Conservation (phyloP, 257 asterid genomes). For the Ilex aquifolium region DNA sequence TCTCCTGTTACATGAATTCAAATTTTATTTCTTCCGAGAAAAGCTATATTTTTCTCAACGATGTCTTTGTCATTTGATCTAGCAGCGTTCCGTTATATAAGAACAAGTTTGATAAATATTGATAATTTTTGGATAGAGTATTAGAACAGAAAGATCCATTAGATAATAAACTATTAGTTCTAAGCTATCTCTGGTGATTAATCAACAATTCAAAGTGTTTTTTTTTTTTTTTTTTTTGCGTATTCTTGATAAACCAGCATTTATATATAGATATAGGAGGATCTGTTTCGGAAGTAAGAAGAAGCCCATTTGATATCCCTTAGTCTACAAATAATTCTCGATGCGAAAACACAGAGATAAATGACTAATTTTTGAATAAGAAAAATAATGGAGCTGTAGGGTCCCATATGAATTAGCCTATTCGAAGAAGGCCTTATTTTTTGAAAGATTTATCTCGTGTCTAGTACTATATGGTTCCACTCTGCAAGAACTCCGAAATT, state of each 20-base stretch:
- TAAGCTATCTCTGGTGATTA: background rate
- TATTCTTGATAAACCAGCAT: too few species aligned
- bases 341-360: background rate
- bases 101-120: background rate
- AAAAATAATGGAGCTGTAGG: background rate
- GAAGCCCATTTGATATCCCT: background rate
- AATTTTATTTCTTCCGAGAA: background rate
- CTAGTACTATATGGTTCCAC: too few species aligned
- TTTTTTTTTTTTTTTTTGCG: too few species aligned
- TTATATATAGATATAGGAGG: too few species aligned
- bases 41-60: background rate
- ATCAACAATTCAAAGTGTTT: background rate
- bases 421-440: background rate
- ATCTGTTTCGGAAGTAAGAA: background rate
- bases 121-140: background rate
- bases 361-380: background rate
- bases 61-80: background rate
- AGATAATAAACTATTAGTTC: background rate
- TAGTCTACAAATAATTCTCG: background rate
- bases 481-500: background rate
- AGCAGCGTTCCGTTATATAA: background rate
- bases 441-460: too few species aligned
- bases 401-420: background rate
- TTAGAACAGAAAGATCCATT: background rate
- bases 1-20: background rate